Evolutionary conservation across 139 green algal genomes (phyloP), one percentile per base, ranked within the genome.

Genomic region (Chlorella sp.): DNA sequence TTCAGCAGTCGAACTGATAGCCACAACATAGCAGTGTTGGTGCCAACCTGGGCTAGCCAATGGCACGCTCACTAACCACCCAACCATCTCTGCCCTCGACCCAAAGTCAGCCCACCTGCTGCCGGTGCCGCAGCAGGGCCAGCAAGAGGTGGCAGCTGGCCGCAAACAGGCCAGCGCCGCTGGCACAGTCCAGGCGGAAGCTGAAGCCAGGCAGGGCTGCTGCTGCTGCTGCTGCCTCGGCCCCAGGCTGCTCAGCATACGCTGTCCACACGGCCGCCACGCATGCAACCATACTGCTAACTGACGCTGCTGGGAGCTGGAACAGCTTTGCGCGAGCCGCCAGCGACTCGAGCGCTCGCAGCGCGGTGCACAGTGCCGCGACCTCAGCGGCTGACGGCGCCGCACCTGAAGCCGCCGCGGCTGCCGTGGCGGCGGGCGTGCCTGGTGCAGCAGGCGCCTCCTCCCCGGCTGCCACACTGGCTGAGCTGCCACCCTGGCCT

Each of bases 271-370:
- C 26, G 2, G 68, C 78, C 7, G 20, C 41, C 34, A 85, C 57
- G 70, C 38, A 26, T 12, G 55, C n/a, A 21, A 90, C 41, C 2
- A 88, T 85, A 56, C 44, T 65, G 39, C 47, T 30, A 5, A 67
- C 51, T 7, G 57, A 28, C 9, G 56, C 34, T 1, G 47, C 20
- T 28, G 69, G 30, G 55, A 90, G 60, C 2, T 47, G 55, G 47
- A 90, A 68, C 1, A 74, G 65, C 13, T 86, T 64, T 39, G 80
- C 67, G 4, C 84, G 83, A 2, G 78, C 84, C 1, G 63, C 69
- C 32, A 90, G 39, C 36, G 84, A 87, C 69, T 90, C 87, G 55
- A 89, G 64, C 21, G 44, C 72, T 1, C 87, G 75, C 78, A 90
- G 79, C 18, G 85, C 78, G 0, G 85, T 88, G 78, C 78, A 86